Evolutionary conservation across 257 asterid species (phyloP).

Genomic region (Solanum paucissectum): DNA sequence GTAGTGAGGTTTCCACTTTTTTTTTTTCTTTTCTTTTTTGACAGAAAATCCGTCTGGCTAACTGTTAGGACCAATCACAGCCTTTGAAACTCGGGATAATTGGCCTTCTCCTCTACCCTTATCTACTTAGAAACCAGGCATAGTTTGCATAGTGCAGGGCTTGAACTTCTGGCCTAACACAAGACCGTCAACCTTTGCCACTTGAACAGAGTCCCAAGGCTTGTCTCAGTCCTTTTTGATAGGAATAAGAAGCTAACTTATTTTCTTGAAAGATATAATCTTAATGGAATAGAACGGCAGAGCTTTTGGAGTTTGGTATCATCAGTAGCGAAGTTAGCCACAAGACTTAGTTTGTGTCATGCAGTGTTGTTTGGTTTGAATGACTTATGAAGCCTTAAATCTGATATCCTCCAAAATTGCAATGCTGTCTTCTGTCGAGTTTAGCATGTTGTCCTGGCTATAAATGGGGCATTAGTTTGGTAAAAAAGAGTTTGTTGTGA

Average conservation of each 20-base stretch:
- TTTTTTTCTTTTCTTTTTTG: not conserved
- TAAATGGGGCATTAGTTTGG: not conserved
- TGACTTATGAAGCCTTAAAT: not conserved
- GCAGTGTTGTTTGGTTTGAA: not conserved
- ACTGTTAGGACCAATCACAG: not conserved
- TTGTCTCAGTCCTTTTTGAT: not conserved
- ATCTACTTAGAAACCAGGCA: not conserved
- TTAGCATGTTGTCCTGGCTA: not conserved
- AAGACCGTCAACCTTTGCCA: not conserved
- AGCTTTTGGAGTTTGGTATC: not conserved
- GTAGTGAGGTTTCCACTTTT: not conserved
- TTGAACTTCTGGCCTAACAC: not conserved
- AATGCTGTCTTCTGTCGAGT: not conserved
- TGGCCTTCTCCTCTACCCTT: not conserved
- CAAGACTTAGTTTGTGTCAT: not conserved
- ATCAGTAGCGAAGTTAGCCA: not conserved
- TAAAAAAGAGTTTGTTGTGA: not conserved
- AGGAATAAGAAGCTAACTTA: not conserved
- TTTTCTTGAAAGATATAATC: not conserved
- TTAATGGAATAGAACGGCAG: not conserved
- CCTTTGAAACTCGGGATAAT: not conserved
- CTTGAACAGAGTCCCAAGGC: not conserved
- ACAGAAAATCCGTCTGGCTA: not conserved
- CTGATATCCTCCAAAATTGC: not conserved
- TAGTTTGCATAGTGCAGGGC: not conserved